Conservation (phyloP, 192 early-diverging fungal genomes). For the Gryganskiella cystojenkinii region DNA sequence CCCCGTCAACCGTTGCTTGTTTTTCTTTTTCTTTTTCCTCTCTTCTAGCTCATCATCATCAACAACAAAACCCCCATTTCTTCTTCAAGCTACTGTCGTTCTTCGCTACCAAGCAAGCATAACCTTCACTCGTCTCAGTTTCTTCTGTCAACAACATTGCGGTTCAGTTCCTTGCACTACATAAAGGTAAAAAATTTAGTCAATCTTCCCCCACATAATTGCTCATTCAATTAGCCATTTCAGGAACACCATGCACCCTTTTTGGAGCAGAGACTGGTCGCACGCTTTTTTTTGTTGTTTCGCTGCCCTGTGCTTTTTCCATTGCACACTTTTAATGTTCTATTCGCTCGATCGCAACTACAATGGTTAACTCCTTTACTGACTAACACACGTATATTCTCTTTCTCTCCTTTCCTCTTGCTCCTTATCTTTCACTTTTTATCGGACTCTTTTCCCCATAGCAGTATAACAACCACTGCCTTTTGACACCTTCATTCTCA, state of each 20-base stretch:
- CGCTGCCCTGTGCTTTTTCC: neutral
- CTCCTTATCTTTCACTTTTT: neutral
- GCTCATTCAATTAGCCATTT: too few relatives aligned
- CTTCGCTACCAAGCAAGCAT: neutral
- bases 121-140: neutral
- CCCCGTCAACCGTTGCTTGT: too few relatives aligned
- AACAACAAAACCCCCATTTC: too few relatives aligned
- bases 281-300: neutral
- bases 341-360: too few relatives aligned
- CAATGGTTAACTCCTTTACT: neutral
- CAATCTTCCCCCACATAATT: neutral
- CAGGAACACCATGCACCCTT: too few relatives aligned
- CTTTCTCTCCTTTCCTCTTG: neutral
- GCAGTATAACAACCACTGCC: neutral
- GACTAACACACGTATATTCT: too few relatives aligned
- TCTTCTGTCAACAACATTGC: neutral
- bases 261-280: too few relatives aligned
- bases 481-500: neutral
- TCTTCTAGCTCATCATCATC: too few relatives aligned
- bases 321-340: too few relatives aligned
- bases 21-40: too few relatives aligned
- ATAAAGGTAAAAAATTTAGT: neutral
- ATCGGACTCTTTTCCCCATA: neutral
- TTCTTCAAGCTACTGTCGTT: too few relatives aligned
- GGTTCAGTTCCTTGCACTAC: neutral